These are phyloP conservation scores for Ceratocystis destructans DNA, from an alignment of 2,329 filamentous ascomycete genomes.

Conservation along the genomic window DNA sequence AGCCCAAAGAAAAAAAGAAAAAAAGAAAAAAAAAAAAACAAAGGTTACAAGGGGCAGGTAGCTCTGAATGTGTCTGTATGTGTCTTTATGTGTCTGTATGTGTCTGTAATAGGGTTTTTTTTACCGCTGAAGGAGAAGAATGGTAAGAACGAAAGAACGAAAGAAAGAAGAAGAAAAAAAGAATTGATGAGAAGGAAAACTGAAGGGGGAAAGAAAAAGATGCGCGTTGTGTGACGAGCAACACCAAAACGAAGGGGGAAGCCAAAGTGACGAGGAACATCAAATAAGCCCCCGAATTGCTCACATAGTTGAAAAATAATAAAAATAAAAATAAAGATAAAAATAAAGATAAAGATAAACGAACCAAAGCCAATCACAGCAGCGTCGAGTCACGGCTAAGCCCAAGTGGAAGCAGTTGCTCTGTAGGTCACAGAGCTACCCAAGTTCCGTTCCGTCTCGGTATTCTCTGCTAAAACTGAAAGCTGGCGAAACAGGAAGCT, in stretches of 20 bases:
- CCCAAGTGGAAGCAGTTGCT: no score
- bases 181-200: neutral
- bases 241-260: neutral
- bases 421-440: no score
- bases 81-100: no score
- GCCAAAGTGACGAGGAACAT: neutral
- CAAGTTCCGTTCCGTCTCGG: no score
- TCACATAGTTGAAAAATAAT: no score
- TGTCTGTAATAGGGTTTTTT: no score
- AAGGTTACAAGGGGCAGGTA: neutral
- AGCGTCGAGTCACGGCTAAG: no score
- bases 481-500: no score
- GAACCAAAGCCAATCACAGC: no score
- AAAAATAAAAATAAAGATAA: no score
- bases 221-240: constrained; percentile 3
- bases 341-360: no score
- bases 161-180: neutral
- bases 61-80: neutral
- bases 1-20: neutral
- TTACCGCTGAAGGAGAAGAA: neutral
- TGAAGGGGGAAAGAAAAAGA: neutral
- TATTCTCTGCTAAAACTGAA: no score
- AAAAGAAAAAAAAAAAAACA: neutral
- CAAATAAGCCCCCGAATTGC: neutral
- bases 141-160: neutral